Conservation (phyloP, 805 yeast species). For the Myxozyma lipomycoides region DNA sequence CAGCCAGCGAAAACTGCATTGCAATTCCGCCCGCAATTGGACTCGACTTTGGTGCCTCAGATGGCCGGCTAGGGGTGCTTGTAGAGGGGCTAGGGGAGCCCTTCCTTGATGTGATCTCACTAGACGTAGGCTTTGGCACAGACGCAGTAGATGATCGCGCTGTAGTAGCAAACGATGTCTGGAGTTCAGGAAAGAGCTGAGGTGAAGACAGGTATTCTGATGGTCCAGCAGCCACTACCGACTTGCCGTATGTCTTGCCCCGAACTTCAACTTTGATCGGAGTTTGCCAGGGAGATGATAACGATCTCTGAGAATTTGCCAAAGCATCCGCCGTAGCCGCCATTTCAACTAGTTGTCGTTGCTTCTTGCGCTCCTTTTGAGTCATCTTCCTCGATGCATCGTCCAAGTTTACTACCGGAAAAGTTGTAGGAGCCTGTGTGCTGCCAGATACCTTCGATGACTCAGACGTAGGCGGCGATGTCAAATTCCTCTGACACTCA, state of each 20-base stretch:
- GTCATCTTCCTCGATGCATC: conserved; percentile 45
- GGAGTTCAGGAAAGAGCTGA: conserved; percentile 21
- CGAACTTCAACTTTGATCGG: conserved; percentile 6
- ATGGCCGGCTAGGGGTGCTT: conserved; percentile 1
- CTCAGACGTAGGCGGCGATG: too few relatives aligned
- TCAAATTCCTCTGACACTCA: background rate
- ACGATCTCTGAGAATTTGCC: conserved; percentile 1
- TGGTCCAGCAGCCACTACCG: background rate
- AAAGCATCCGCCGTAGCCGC: background rate
- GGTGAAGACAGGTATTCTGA: conserved; percentile 4
- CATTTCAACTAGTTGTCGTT: conserved; percentile 36
- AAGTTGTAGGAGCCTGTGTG: background rate
- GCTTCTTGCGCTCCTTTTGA: conserved; percentile 56
- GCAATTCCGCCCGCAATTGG: background rate
- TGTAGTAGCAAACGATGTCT: conserved; percentile 27
- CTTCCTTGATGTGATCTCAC: background rate
- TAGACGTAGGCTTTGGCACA: background rate
- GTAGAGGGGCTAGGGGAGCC: too few relatives aligned
- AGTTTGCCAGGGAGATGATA: conserved; percentile 23
- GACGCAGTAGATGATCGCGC: conserved; percentile 1
- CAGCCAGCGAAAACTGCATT: conserved; percentile 20
- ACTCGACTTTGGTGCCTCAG: conserved; percentile 2
- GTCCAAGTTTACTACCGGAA: conserved; percentile 20
- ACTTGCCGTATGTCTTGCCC: background rate
- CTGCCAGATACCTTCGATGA: too few relatives aligned